A percentile compares a stretch with the other conserved stretches of the same genome.
Evolutionary conservation across 148 eudicot genomes (phyloP).

Genomic region (Rhododendron kiyosumense): DNA sequence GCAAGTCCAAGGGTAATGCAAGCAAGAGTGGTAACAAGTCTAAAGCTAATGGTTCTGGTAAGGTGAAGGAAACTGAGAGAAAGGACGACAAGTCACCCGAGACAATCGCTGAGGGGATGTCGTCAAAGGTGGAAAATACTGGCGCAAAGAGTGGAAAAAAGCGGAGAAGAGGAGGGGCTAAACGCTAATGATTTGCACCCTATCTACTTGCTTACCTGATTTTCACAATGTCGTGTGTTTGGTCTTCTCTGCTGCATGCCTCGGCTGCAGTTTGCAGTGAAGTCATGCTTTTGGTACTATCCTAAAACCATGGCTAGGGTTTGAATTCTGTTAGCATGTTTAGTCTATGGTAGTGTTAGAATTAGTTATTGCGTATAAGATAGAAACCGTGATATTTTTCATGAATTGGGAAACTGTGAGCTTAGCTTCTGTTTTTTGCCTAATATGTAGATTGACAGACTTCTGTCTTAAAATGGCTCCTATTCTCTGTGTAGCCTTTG

Average conservation of each 20-base stretch:
- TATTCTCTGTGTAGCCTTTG: not conserved
- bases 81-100: slow-evolving; percentile 28
- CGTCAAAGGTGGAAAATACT: slow-evolving; percentile 27
- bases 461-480: not conserved
- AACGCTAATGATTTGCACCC: not conserved
- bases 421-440: not conserved
- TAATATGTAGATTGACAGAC: not conserved
- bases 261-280: not conserved
- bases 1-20: not conserved
- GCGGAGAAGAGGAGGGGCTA: slow-evolving; percentile 12
- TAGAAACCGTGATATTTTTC: not conserved
- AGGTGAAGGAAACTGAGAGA: slow-evolving; percentile 34
- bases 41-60: slow-evolving; percentile 26
- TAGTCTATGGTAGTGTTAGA: slow-evolving; percentile 2
- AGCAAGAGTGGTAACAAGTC: slow-evolving; percentile 27
- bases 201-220: not conserved
- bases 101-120: slow-evolving; percentile 22
- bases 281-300: not conserved
- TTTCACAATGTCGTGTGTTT: not conserved
- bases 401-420: not conserved
- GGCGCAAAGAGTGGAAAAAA: slow-evolving; percentile 32
- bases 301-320: not conserved
- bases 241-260: not conserved
- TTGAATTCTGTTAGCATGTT: not conserved
- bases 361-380: not conserved